phyloP scores from a whole-genome alignment of 495 filamentous ascomycete genomes.

The Xylaria sp. region DNA sequence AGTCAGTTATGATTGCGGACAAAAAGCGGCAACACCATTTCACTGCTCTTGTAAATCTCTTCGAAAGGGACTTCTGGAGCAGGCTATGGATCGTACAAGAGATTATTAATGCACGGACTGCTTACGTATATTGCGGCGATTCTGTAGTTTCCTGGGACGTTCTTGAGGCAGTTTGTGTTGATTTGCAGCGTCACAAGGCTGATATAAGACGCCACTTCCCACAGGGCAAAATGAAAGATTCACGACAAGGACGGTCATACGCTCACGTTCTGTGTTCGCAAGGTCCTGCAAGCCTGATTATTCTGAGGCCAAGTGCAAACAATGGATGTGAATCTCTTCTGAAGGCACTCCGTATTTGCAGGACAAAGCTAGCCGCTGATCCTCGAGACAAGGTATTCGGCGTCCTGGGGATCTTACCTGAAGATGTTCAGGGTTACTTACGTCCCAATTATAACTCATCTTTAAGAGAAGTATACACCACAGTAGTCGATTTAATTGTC shows the following conservation, averaged over 20 bases:
- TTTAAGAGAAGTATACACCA: constrained; percentile 6
- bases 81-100: constrained; percentile 46
- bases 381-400: constrained; percentile 1
- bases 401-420: background rate
- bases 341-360: background rate
- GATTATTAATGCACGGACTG: constrained; percentile 34
- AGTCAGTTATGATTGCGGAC: background rate
- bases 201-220: background rate
- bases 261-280: background rate
- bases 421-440: background rate
- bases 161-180: background rate
- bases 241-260: background rate
- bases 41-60: constrained; percentile 36
- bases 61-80: constrained; percentile 45
- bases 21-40: constrained; percentile 7
- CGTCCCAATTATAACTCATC: background rate
- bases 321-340: background rate
- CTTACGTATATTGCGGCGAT: background rate
- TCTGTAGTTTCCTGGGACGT: background rate
- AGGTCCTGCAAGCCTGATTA: background rate
- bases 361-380: background rate
- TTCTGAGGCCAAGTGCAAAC: background rate
- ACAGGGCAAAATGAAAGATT: background rate
- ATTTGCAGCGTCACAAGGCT: background rate
- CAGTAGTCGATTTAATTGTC: constrained; percentile 28